phyloP scores from a whole-genome alignment of 352 stramenopile genomes.

The Achlya hypogyna region DNA sequence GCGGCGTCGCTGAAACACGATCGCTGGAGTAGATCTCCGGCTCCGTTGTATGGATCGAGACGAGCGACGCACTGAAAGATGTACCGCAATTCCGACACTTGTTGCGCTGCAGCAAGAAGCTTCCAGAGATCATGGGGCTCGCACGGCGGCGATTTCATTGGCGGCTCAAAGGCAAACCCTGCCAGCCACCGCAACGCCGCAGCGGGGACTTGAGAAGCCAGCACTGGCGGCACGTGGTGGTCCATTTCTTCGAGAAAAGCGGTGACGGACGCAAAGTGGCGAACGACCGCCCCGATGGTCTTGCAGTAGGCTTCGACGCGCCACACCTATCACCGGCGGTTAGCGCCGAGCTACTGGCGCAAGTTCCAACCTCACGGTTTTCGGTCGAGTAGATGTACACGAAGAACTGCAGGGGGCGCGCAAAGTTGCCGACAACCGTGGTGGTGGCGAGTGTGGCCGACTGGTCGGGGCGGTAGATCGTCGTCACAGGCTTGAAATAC shows the following conservation, averaged over 20 bases:
- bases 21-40: too few relatives aligned
- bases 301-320: constrained; percentile 5
- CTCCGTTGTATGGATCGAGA: too few relatives aligned
- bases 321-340: not conserved
- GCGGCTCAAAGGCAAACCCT: too few relatives aligned
- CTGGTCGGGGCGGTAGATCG: not conserved
- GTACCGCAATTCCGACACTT: too few relatives aligned
- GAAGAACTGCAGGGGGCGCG: constrained; percentile 8
- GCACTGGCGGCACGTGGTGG: not conserved
- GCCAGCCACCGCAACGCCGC: not conserved
- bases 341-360: not conserved
- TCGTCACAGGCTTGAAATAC: not conserved
- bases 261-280: not conserved
- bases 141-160: too few relatives aligned
- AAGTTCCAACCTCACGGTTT: not conserved
- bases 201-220: not conserved
- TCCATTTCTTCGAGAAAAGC: not conserved
- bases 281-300: not conserved
- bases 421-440: constrained; percentile 4
- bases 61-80: too few relatives aligned
- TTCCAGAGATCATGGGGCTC: too few relatives aligned
- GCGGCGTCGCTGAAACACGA: too few relatives aligned
- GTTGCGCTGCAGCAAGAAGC: too few relatives aligned
- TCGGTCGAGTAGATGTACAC: constrained; percentile 1
- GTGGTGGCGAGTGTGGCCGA: not conserved